Conservation (phyloP, 768 basidiomycete species). For the Phlebiopsis gigantea region DNA sequence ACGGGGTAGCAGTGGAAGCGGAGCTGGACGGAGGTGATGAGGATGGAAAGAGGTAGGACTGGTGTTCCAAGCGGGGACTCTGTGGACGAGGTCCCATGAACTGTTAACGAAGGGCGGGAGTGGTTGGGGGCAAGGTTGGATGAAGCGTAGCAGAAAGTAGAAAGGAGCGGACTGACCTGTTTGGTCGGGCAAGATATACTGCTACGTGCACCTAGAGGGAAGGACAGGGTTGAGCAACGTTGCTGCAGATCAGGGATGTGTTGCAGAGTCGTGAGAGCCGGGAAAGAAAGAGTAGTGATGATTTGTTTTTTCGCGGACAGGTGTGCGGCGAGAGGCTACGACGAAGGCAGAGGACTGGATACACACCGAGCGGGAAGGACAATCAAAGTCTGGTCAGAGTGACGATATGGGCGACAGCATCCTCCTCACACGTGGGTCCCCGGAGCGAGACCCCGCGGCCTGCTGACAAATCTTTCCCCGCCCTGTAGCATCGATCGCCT, state of each 20-base stretch:
- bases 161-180: conserved; percentile 6
- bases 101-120: conserved; percentile 10
- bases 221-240: conserved; percentile 7
- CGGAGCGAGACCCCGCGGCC: conserved; percentile 5
- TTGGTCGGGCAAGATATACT: conserved; percentile 5
- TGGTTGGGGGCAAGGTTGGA: conserved; percentile 1
- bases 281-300: neutral
- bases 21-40: conserved; percentile 46
- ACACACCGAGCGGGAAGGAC: neutral
- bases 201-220: neutral
- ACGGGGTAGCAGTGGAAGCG: conserved; percentile 29
- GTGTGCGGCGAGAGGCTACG: neutral
- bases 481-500: neutral
- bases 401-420: conserved; percentile 25
- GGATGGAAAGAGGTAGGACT: conserved; percentile 32
- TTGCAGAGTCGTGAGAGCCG: neutral
- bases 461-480: conserved; percentile 19
- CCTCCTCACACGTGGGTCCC: conserved; percentile 29
- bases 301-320: neutral
- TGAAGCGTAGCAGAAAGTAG: conserved; percentile 11
- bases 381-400: conserved; percentile 21
- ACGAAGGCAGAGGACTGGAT: conserved; percentile 1
- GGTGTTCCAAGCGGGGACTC: conserved; percentile 20
- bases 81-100: conserved; percentile 22
- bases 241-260: conserved; percentile 9